Conservation (phyloP, 139 green algal species). For the Auxenochlorella pyrenoidosa region DNA sequence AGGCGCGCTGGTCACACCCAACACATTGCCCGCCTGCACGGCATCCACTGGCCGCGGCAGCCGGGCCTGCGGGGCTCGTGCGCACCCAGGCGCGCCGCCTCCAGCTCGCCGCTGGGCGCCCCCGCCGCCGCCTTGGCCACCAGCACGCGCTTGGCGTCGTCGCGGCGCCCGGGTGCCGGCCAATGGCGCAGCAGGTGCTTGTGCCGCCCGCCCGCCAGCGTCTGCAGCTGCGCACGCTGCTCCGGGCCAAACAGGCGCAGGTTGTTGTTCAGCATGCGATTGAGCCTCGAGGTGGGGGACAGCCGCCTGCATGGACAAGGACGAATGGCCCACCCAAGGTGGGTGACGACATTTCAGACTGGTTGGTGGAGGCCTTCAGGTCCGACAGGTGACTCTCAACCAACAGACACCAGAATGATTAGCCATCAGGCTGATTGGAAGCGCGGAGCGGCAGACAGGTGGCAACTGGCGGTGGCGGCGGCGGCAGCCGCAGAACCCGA, state of each 20-base stretch:
- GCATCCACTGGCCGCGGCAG: neutral
- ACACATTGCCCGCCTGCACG: neutral
- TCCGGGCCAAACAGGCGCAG: conserved; percentile 31
- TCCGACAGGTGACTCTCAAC: no score
- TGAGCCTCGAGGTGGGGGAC: conserved; percentile 17
- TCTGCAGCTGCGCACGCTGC: neutral
- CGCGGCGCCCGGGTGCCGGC: conserved; percentile 35
- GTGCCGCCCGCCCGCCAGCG: conserved; percentile 1
- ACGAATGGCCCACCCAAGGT: no score
- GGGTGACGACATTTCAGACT: no score
- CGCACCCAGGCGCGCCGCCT: conserved; percentile 28
- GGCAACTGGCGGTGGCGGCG: neutral
- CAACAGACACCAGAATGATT: no score
- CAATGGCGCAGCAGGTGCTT: conserved; percentile 39
- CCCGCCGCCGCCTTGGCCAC: conserved; percentile 30
- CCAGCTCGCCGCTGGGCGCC: conserved; percentile 28
- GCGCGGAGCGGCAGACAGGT: no score
- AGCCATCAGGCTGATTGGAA: neutral
- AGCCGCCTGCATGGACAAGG: neutral
- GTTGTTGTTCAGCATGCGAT: conserved; percentile 42
- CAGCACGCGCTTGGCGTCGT: conserved; percentile 42
- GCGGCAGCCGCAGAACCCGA: neutral
- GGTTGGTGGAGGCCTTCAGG: no score
- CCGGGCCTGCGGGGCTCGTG: neutral
- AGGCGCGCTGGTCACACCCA: neutral